phyloP scores from a whole-genome alignment of 306 rosid genomes.

The Dryas octopetala region DNA sequence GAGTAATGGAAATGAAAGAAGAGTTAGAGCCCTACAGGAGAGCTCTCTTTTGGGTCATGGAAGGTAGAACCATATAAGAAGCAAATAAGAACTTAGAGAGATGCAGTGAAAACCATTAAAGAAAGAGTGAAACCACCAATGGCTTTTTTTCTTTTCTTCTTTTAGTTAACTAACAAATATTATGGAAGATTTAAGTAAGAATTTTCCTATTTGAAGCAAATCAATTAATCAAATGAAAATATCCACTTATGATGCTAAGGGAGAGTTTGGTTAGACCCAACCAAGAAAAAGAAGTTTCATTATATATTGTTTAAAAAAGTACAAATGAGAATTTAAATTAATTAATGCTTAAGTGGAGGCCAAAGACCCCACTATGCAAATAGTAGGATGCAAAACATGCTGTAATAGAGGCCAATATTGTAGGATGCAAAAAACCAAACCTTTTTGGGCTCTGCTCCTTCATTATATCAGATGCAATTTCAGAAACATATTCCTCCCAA shows the following conservation, averaged over 20 bases:
- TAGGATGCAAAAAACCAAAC: conserved; percentile 34
- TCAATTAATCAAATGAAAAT: neutral
- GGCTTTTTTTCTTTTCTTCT: neutral
- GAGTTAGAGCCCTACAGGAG: neutral
- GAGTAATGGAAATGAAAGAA: neutral
- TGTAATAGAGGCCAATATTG: neutral
- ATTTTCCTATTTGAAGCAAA: neutral
- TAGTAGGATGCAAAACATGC: neutral
- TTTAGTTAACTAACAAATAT: neutral
- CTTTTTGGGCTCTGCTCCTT: conserved; percentile 98
- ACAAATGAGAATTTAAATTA: neutral
- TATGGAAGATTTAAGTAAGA: neutral
- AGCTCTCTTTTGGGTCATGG: neutral
- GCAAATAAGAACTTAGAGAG: neutral
- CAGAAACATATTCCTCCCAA: conserved; percentile 91
- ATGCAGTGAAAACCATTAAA: neutral
- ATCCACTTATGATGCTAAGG: neutral
- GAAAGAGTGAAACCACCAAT: neutral
- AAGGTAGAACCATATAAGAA: no score
- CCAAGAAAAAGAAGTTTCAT: neutral
- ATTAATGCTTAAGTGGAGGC: neutral
- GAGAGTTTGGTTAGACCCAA: neutral
- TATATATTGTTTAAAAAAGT: neutral
- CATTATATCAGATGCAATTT: conserved; percentile 93
- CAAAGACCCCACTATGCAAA: neutral